These are phyloP conservation scores for Peribolospora kevripleyi DNA, from an alignment of 768 basidiomycete genomes.

Conservation along the genomic window DNA sequence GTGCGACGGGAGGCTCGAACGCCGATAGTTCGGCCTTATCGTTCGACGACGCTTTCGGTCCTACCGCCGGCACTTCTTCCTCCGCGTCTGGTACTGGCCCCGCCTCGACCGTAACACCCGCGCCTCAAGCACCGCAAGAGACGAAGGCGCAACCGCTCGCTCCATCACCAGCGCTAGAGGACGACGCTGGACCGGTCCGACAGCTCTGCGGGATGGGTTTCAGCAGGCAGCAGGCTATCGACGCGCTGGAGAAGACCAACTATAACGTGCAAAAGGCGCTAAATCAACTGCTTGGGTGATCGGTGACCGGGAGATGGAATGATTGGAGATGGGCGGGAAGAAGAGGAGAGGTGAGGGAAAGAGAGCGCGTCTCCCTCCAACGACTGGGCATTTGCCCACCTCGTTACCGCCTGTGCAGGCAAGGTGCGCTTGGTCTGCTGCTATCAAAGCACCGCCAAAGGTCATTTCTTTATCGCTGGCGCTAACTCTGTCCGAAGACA, in stretches of 20 bases:
- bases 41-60: constrained; percentile 31
- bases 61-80: constrained; percentile 22
- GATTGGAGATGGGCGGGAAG: too few relatives aligned
- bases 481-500: too few relatives aligned
- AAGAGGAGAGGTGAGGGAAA: too few relatives aligned
- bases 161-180: constrained; percentile 31
- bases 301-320: too few relatives aligned
- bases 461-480: too few relatives aligned
- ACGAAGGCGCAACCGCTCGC: constrained; percentile 23
- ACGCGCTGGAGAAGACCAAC: constrained; percentile 56
- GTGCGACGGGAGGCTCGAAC: too few relatives aligned
- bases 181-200: constrained; percentile 52
- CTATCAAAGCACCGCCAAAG: too few relatives aligned
- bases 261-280: constrained; percentile 60
- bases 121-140: constrained; percentile 23
- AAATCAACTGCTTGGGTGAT: constrained; percentile 38
- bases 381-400: too few relatives aligned
- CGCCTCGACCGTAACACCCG: constrained; percentile 6
- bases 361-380: too few relatives aligned
- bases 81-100: constrained; percentile 17
- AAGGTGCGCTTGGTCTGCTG: too few relatives aligned
- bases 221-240: constrained; percentile 51
- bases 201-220: constrained; percentile 79
- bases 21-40: constrained; percentile 15
- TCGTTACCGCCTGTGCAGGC: too few relatives aligned